Evolutionary conservation across 768 basidiomycete species (phyloP), one percentile per base, ranked within the genome.

Genomic region (Suillus placidus): DNA sequence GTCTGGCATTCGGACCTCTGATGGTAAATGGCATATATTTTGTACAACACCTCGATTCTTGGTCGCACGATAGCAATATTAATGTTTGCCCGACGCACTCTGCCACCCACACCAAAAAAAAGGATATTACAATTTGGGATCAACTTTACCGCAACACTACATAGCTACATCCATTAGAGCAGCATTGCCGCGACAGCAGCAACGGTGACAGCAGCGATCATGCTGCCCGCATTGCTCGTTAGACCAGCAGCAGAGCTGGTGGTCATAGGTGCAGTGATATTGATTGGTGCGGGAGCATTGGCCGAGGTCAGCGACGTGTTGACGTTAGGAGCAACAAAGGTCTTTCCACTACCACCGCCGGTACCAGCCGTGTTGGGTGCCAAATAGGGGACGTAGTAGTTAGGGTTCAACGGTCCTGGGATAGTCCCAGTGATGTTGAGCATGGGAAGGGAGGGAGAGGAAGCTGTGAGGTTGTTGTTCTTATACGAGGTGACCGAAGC

Each of bases 401-500:
- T 52, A 32, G 76, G 69, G 70, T 83, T 84, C 68, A 84, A 76
- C 37, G 83, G 73, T 32, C 85, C 85, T 10, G 82, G 77, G 64
- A 76, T 75, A 14, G 71, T 78, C 45, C 77, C 80, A 4, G 81
- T 81, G 3, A 78, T 16, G 72, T 86, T 86, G 45, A 80, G 72
- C 34, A 76, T 63, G 4, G 83, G 79, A 54, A 77, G 64, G 6
- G 66, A 60, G 57, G 65, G 26, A 30, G 63, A 55, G 8, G 72
- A 62, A 65, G 78, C 71, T 52, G 79, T 58, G 62, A 77, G 63
- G 70, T 82, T 80, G 63, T 71, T 76, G 69, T 81, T 79, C 56
- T 69, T 69, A 75, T 88, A 86, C 51, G 77, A 78, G 2, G 84
- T 84, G 9, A 71, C 66, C 57, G 81, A 66, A 7, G 83, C 85